These are phyloP conservation scores for Amaranthus cruentus DNA, from an alignment of 148 eudicot genomes.

Conservation along the genomic window DNA sequence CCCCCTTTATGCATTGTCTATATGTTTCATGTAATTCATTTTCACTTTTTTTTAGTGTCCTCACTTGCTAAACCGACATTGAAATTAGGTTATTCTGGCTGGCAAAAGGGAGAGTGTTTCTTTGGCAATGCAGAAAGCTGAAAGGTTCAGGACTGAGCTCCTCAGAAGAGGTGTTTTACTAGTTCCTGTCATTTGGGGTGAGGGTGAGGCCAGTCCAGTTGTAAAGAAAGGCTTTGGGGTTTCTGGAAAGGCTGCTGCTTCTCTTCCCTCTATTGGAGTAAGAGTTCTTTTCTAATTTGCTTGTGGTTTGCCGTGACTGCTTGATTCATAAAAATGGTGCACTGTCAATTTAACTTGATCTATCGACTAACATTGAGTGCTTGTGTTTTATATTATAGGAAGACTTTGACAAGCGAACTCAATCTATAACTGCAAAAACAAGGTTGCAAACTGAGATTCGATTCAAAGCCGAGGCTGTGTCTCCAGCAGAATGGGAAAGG, in stretches of 20 bases:
- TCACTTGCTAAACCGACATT: conserved; percentile 5
- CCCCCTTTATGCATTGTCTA: background rate
- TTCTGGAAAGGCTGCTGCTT: conserved; percentile 53
- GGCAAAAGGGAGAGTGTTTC: conserved; percentile 83
- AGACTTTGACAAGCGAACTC: conserved; percentile 85
- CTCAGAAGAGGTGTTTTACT: conserved; percentile 77
- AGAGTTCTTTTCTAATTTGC: conserved; percentile 16
- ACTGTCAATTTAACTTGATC: background rate
- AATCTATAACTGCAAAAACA: conserved; percentile 72
- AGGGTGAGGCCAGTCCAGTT: conserved; percentile 40
- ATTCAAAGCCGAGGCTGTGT: conserved; percentile 84
- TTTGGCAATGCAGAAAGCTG: conserved; percentile 69
- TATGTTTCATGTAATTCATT: background rate
- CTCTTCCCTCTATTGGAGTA: conserved; percentile 97
- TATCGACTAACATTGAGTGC: background rate
- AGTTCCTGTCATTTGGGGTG: conserved; percentile 86
- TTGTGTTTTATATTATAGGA: conserved; percentile 39
- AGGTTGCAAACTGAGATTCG: conserved; percentile 76
- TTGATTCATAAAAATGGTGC: conserved; percentile 5
- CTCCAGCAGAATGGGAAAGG: conserved; percentile 99
- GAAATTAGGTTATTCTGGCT: conserved; percentile 82
- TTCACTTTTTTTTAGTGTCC: background rate
- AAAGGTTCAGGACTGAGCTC: conserved; percentile 85
- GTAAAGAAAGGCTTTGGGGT: conserved; percentile 88
- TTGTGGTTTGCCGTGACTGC: background rate